phyloP scores from a whole-genome alignment of 805 yeast species.

The Pichia ethanolica region DNA sequence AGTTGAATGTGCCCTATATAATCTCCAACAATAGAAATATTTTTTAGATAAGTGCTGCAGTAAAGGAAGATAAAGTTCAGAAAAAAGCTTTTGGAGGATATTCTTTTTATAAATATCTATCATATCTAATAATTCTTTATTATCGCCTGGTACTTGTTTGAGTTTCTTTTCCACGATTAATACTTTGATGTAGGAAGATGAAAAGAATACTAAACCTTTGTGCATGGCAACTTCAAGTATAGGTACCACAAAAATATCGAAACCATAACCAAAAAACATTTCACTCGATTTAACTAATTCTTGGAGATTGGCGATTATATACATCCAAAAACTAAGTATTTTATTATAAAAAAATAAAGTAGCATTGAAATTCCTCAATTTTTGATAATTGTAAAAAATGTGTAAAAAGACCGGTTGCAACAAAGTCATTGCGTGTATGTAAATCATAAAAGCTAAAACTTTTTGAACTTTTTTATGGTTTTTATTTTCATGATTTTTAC shows the following conservation, averaged over 20 bases:
- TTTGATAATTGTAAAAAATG: constrained; percentile 26
- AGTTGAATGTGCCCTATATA: too few species aligned
- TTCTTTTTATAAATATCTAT: too few species aligned
- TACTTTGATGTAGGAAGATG: constrained; percentile 23
- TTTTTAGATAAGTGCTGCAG: too few species aligned
- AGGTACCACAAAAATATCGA: constrained; percentile 34
- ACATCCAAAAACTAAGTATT: constrained; percentile 24
- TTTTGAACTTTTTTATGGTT: constrained; percentile 19
- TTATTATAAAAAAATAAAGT: constrained; percentile 33
- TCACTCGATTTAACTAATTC: constrained; percentile 7
- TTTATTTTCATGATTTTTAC: constrained; percentile 19
- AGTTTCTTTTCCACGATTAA: constrained; percentile 21
- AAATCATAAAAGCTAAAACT: constrained; percentile 16
- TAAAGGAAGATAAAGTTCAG: too few species aligned
- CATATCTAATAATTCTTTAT: too few species aligned
- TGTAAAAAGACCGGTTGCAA: constrained; percentile 35
- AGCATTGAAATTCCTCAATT: constrained; percentile 23
- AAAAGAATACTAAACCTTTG: constrained; percentile 19
- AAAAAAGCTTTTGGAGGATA: too few species aligned
- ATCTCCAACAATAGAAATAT: too few species aligned
- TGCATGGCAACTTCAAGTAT: constrained; percentile 31
- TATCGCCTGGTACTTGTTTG: too few species aligned
- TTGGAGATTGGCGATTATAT: constrained; percentile 26
- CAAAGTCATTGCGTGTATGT: constrained; percentile 26
- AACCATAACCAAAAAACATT: constrained; percentile 25